phyloP scores from a whole-genome alignment of 306 rosid species.

The Prunus padus region DNA sequence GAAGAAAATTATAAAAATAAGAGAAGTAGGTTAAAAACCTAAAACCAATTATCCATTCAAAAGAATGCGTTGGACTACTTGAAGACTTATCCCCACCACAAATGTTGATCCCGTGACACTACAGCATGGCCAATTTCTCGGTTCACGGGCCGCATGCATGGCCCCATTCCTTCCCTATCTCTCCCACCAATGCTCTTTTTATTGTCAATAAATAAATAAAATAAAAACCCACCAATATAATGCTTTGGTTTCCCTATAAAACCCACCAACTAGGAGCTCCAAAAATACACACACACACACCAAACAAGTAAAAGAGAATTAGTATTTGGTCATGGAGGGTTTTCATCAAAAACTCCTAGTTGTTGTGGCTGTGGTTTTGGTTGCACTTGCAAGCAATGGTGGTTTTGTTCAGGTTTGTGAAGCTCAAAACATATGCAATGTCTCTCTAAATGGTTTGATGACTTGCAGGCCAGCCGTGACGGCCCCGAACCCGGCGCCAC shows the following conservation, averaged over 20 bases:
- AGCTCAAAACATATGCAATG: slow-evolving; percentile 50
- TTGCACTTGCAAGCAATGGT: slow-evolving; percentile 13
- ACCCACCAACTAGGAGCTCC: background rate
- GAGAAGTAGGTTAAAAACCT: background rate
- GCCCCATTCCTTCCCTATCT: background rate
- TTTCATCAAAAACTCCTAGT: background rate
- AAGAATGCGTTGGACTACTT: background rate
- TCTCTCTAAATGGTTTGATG: slow-evolving; percentile 32
- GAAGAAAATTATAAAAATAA: background rate
- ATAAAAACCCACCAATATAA: background rate
- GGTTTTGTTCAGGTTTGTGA: slow-evolving; percentile 7
- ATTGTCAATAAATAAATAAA: no score
- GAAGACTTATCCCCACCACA: slow-evolving; percentile 4
- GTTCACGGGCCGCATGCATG: slow-evolving; percentile 6
- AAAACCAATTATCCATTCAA: background rate
- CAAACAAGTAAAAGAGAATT: background rate
- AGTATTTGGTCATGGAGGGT: slow-evolving; percentile 2
- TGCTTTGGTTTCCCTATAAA: background rate
- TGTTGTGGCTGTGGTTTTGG: slow-evolving; percentile 4
- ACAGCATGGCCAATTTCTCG: background rate
- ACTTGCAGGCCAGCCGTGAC: slow-evolving; percentile 53
- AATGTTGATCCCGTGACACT: slow-evolving; percentile 11
- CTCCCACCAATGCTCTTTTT: background rate
- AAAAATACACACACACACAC: background rate
- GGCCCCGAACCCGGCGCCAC: slow-evolving; percentile 44